Conservation (phyloP, 176 grass and related monocot species). For the Lolium perenne region DNA sequence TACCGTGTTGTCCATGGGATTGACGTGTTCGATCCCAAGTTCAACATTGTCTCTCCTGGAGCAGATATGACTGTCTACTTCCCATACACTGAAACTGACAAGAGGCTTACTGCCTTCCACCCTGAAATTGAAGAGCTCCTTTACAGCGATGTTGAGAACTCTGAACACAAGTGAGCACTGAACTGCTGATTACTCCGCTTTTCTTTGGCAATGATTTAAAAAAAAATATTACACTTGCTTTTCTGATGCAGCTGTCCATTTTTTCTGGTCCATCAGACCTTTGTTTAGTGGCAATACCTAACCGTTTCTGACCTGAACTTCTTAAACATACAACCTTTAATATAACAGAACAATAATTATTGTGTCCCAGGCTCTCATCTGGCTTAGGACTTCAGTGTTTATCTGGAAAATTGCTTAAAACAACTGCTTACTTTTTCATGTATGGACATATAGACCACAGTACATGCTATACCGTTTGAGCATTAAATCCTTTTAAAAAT, state of each 20-base stretch:
- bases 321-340: too few species aligned
- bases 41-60: conserved; percentile 99
- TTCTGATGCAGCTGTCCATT: neutral
- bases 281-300: neutral
- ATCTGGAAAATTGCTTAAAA: too few species aligned
- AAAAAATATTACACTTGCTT: neutral
- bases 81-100: conserved; percentile 79
- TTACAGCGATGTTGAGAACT: conserved; percentile 77
- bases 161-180: conserved; percentile 81
- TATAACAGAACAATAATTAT: too few species aligned
- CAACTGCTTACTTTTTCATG: too few species aligned
- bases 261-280: neutral
- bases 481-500: conserved; percentile 20
- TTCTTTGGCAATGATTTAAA: neutral
- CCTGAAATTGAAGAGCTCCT: conserved; percentile 95
- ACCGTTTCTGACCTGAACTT: neutral
- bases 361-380: too few species aligned
- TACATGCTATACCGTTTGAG: neutral
- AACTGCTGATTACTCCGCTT: neutral
- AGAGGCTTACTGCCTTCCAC: conserved; percentile 83
- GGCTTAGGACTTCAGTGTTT: too few species aligned
- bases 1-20: conserved; percentile 98
- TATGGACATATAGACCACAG: too few species aligned
- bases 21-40: conserved; percentile 96
- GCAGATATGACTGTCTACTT: conserved; percentile 94